Evolutionary conservation across 495 filamentous ascomycete genomes (phyloP).

Genomic region (Zalerion maritima): DNA sequence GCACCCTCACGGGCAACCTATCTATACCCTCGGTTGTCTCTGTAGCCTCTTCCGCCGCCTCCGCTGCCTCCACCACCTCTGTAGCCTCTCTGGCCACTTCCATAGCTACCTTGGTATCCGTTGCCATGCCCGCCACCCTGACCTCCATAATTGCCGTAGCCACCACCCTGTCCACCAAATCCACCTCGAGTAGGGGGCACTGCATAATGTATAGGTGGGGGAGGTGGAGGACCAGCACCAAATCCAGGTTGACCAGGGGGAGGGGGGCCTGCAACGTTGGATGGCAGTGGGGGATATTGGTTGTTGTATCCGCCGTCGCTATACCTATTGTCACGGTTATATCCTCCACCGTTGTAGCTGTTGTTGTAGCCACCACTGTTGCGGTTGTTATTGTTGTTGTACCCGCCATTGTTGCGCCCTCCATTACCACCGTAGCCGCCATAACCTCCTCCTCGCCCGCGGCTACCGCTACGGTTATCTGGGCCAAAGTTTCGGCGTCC

Average conservation of each 20-base stretch:
- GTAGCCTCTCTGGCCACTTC: constrained; percentile 10
- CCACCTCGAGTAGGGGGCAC: constrained; percentile 8
- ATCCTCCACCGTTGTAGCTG: constrained; percentile 28
- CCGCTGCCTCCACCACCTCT: constrained; percentile 11
- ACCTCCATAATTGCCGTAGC: constrained; percentile 10
- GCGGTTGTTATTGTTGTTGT: constrained; percentile 10
- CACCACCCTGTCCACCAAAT: constrained; percentile 4
- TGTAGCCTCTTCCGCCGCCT: constrained; percentile 11
- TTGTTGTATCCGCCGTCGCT: constrained; percentile 10
- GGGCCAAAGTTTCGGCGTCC: constrained; percentile 16
- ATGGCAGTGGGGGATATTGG: constrained; percentile 20
- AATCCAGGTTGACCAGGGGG: constrained; percentile 27
- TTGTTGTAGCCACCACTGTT: constrained; percentile 9
- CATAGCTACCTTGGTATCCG: constrained; percentile 16
- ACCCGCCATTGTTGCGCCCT: constrained; percentile 9
- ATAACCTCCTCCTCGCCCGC: constrained; percentile 17
- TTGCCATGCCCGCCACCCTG: constrained; percentile 12
- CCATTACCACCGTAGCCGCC: constrained; percentile 12
- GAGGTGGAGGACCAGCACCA: constrained; percentile 26
- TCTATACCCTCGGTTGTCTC: constrained; percentile 6
- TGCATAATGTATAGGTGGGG: constrained; percentile 24
- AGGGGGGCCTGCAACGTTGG: constrained; percentile 29
- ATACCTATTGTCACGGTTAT: constrained; percentile 16
- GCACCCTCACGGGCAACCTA: too few species aligned
- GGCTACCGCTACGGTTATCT: constrained; percentile 24